Conservation (phyloP, 805 yeast genomes). For the Yueomyces sp. region DNA sequence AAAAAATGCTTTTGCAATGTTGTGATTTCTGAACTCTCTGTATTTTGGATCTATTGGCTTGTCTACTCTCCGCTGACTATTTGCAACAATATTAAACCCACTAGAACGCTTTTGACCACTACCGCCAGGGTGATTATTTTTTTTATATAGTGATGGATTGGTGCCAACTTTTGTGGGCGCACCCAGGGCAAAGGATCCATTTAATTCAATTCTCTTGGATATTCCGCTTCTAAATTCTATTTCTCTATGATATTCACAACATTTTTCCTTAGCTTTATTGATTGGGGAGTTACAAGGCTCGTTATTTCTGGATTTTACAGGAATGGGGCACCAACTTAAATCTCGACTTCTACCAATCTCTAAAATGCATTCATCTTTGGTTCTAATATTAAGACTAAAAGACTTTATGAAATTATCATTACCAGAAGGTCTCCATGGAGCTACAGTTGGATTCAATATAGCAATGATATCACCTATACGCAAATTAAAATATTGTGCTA, state of each 20-base stretch:
- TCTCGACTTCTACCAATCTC: slow-evolving; percentile 65
- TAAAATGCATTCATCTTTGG: slow-evolving; percentile 38
- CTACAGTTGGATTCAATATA: slow-evolving; percentile 60
- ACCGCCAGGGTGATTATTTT: slow-evolving; percentile 1
- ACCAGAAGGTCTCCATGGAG: slow-evolving; percentile 23
- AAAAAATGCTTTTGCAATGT: slow-evolving; percentile 38
- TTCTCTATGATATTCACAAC: slow-evolving; percentile 67
- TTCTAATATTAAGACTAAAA: slow-evolving; percentile 44
- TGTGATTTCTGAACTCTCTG: slow-evolving; percentile 25
- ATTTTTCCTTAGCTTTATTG: slow-evolving; percentile 35
- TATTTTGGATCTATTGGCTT: slow-evolving; percentile 4
- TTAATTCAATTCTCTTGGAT: slow-evolving; percentile 66
- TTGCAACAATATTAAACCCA: slow-evolving; percentile 9
- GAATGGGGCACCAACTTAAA: slow-evolving; percentile 51
- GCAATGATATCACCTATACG: slow-evolving; percentile 64
- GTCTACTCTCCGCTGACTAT: slow-evolving; percentile 11
- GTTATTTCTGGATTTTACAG: slow-evolving; percentile 36
- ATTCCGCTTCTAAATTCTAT: slow-evolving; percentile 35
- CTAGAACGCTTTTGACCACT: slow-evolving; percentile 1
- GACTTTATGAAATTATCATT: slow-evolving; percentile 18
- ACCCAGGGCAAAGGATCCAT: slow-evolving; percentile 41
- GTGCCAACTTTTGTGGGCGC: slow-evolving; percentile 38
- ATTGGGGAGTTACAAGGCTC: slow-evolving; percentile 47
- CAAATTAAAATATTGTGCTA: slow-evolving; percentile 59
- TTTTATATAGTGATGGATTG: slow-evolving; percentile 30